phyloP scores from a whole-genome alignment of 768 basidiomycete species.

The Lenzites betulinus region DNA sequence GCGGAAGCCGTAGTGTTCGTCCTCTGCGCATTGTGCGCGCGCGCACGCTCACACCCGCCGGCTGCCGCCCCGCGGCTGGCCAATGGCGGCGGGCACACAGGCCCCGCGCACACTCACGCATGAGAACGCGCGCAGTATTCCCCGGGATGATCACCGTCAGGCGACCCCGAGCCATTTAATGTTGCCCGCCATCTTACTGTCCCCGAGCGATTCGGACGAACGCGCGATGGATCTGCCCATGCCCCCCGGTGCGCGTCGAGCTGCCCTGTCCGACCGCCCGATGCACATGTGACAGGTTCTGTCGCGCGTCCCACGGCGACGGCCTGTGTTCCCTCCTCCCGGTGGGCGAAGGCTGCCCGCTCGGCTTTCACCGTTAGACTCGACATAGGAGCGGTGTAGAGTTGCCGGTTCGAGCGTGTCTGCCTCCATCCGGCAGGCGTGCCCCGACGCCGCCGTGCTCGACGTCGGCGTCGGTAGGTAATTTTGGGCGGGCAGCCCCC shows the following conservation, averaged over 20 bases:
- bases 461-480: not conserved
- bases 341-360: slow-evolving; percentile 1
- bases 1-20: slow-evolving; percentile 13
- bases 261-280: not conserved
- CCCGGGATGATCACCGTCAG: slow-evolving; percentile 18
- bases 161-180: slow-evolving; percentile 9
- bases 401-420: slow-evolving; percentile 18
- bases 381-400: slow-evolving; percentile 14
- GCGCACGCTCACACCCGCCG: slow-evolving; percentile 13
- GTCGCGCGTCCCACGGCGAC: slow-evolving; percentile 8
- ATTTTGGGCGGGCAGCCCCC: not conserved
- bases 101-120: slow-evolving; percentile 7
- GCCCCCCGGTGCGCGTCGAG: slow-evolving; percentile 1
- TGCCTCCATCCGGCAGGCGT: not conserved
- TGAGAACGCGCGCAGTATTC: slow-evolving; percentile 16
- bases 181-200: slow-evolving; percentile 8
- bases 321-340: slow-evolving; percentile 1
- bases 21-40: not conserved
- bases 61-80: slow-evolving; percentile 8
- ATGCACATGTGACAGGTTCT: slow-evolving; percentile 7
- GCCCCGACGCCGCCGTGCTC: not conserved
- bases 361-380: slow-evolving; percentile 21
- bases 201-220: slow-evolving; percentile 9
- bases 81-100: not conserved
- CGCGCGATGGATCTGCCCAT: slow-evolving; percentile 3